phyloP scores from a whole-genome alignment of 2,329 filamentous ascomycete species.

The Colletotrichum navitas region DNA sequence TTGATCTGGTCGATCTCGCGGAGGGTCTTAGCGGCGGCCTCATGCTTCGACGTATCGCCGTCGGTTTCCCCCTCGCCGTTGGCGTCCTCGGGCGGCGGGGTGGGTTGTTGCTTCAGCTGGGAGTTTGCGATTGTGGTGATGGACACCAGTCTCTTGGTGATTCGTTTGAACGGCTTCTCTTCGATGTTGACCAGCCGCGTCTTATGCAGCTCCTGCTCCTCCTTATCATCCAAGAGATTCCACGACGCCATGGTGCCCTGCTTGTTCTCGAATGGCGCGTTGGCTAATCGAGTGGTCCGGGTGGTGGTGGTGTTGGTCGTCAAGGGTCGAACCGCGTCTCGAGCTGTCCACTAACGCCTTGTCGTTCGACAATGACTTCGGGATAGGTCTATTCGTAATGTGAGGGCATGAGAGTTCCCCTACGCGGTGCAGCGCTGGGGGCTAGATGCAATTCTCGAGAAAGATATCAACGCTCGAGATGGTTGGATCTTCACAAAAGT shows the following conservation, averaged over 20 bases:
- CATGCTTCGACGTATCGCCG: conserved; percentile 41
- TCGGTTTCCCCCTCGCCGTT: conserved; percentile 46
- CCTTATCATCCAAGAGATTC: conserved; percentile 78
- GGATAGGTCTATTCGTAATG: background rate
- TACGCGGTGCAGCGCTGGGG: background rate
- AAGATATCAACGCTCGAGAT: background rate
- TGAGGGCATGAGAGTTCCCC: background rate
- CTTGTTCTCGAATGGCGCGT: background rate
- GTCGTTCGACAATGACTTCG: background rate
- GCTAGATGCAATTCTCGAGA: background rate
- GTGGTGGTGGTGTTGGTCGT: background rate
- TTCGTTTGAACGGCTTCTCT: conserved; percentile 90
- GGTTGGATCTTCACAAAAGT: background rate
- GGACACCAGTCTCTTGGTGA: conserved; percentile 83
- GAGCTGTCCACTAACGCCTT: background rate
- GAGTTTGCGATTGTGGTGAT: conserved; percentile 73
- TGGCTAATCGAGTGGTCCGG: background rate
- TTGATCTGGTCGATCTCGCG: conserved; percentile 76
- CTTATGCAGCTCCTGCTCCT: conserved; percentile 89
- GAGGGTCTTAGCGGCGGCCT: conserved; percentile 55
- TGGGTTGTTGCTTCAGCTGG: conserved; percentile 67
- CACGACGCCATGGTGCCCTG: conserved; percentile 62
- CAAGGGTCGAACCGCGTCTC: background rate
- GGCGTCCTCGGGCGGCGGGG: conserved; percentile 72
- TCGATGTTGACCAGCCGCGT: conserved; percentile 89